Base-by-base conservation (phyloP, 768 basidiomycete genomes). In the Mycena chlorophos region DNA sequence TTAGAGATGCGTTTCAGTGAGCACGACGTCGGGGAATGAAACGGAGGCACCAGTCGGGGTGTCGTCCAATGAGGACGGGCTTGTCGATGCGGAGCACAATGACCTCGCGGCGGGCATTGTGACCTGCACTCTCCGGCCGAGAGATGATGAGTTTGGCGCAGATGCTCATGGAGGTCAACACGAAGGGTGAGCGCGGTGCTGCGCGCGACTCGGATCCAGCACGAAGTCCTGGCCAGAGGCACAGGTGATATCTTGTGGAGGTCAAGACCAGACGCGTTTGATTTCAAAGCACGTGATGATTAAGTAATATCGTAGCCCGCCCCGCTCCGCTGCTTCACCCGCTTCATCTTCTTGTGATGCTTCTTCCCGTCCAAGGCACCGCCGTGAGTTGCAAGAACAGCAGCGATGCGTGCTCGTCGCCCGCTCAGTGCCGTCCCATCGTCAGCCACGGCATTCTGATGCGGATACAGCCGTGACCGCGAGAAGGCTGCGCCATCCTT, bases 251-350 rank as follows among this genome's bases (percentile, higher is more conserved):
- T n/a, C n/a, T n/a, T n/a, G n/a, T n/a, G n/a, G n/a, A n/a, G n/a
- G n/a, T n/a, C n/a, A n/a, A n/a, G n/a, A n/a, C n/a, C n/a, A n/a
- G n/a, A n/a, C n/a, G n/a, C n/a, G n/a, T n/a, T n/a, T n/a, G n/a
- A n/a, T n/a, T n/a, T n/a, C n/a, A n/a, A n/a, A n/a, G n/a, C n/a
- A n/a, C n/a, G n/a, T n/a, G n/a, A 20, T 14, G 40, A 8, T 20
- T 42, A 42, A 42, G 13, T 42, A 68, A 68, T 56, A 69, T 97
- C 96, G 64, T 98, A 98, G 22, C 96, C 96, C 66, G 84, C 88
- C 14, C 96, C 96, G 66, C 92, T 94, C 58, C 96, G 78, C 71
- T 95, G 89, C 74, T 98, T 98, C 46, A 82, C 82, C 46, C 86
- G 74, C 66, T 89, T 87, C 72, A 79, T 73, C 67, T 87, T 89